These are phyloP conservation scores for Sugiyamaella japonica DNA, from an alignment of 1,139 yeast genomes.

Conservation along the genomic window DNA sequence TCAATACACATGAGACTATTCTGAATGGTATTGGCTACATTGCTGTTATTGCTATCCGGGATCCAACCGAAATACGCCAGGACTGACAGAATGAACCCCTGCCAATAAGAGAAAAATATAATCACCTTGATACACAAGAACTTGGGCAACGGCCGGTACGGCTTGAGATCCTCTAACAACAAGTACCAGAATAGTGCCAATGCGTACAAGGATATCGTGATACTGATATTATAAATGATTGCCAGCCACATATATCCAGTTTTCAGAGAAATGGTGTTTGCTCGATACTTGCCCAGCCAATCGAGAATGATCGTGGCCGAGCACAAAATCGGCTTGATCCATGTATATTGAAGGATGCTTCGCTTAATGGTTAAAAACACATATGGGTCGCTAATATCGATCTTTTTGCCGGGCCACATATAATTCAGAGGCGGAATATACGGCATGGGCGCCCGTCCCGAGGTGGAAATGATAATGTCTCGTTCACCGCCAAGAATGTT, in stretches of 20 bases:
- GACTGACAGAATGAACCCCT: slow-evolving; percentile 59
- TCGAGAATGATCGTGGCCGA: slow-evolving; percentile 55
- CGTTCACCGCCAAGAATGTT: slow-evolving; percentile 91
- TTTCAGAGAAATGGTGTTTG: slow-evolving; percentile 49
- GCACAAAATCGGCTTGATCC: slow-evolving; percentile 86
- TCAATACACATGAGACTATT: slow-evolving; percentile 82
- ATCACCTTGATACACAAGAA: slow-evolving; percentile 89
- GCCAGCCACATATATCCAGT: slow-evolving; percentile 68
- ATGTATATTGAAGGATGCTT: slow-evolving; percentile 89
- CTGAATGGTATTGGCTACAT: slow-evolving; percentile 58
- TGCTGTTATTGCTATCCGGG: slow-evolving; percentile 38
- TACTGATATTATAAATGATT: slow-evolving; percentile 73
- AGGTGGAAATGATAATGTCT: slow-evolving; percentile 67
- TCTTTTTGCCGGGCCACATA: slow-evolving; percentile 49
- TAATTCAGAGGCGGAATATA: slow-evolving; percentile 63
- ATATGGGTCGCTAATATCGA: slow-evolving; percentile 85
- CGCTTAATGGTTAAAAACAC: slow-evolving; percentile 76
- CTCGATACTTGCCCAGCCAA: slow-evolving; percentile 47
- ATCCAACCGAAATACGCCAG: slow-evolving; percentile 54
- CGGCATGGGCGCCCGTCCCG: slow-evolving; percentile 70
- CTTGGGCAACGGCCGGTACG: slow-evolving; percentile 87
- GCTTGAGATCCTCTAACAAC: slow-evolving; percentile 68
- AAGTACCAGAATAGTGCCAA: slow-evolving; percentile 93
- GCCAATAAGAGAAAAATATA: slow-evolving; percentile 97
- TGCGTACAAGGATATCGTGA: slow-evolving; percentile 77